Evolutionary conservation across 2,329 filamentous ascomycete genomes (phyloP), one percentile per base, ranked within the genome.

Genomic region (Dactylonectria macrodidyma): DNA sequence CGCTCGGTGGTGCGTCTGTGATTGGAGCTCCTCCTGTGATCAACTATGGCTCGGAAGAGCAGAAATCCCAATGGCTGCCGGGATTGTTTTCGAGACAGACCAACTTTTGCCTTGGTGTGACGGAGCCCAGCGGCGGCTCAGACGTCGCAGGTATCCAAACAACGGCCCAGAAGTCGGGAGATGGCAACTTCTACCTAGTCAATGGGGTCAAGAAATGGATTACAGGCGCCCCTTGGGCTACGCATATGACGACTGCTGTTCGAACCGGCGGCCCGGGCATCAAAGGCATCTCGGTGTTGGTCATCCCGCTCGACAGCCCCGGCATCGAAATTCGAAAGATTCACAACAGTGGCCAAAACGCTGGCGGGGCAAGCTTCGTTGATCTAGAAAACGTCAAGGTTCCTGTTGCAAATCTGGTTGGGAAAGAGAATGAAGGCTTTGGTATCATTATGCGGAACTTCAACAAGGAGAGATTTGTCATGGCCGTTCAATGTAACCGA

Each of bases 191-290:
- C n/a, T 59, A 59, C 19, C 30, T 59, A 10, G 57, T 59, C 3
- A 59, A 59, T 22, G 57, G 57, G 26, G 24, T 26, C 30, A 59
- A 59, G 33, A 59, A 59, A 41, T 59, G 57, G 57, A 59, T 59
- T 30, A 36, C 57, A 14, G 50, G 22, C 8, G 57, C 44, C n/a
- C 38, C 50, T 1, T 59, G 57, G 57, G 44, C 57, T 3, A 30
- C 50, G 10, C 50, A 59, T 14, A 44, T 44, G 11, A 59, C 57
- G 5, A 59, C 57, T 24, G 57, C 16, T 11, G 57, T 59, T 14
- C 34, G 57, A 59, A 59, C 57, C 7, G 57, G 57, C 22, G 57
- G 44, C 3, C n/a, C 57, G 3, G 57, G 57, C 3, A 16, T 44
- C 7, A 30, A n/a, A 12, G 57, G 57, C 11, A 16, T 59, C 16